These are phyloP conservation scores for Micractinium sp. DNA, from an alignment of 139 green algal genomes.

Conservation along the genomic window DNA sequence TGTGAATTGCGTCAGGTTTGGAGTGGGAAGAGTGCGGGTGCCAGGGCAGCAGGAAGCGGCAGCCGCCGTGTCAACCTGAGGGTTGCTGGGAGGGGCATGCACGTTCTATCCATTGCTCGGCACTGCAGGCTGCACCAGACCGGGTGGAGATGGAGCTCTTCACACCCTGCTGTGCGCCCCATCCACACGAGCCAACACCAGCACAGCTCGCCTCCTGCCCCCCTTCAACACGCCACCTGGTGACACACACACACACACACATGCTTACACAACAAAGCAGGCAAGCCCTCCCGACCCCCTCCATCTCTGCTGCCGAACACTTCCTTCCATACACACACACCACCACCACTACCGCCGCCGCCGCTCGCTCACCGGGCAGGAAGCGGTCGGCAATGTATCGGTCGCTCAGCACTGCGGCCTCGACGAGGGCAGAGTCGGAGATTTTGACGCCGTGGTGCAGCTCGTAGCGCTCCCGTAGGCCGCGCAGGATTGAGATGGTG, in stretches of 20 bases:
- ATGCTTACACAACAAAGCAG: not conserved
- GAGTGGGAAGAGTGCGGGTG: not conserved
- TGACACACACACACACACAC: no score
- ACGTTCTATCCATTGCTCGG: no score
- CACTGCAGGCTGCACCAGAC: no score
- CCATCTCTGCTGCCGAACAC: not conserved
- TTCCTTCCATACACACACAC: not conserved
- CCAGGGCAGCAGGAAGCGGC: no score
- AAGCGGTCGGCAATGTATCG: conserved; percentile 96
- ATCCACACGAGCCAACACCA: no score
- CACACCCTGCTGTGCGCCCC: no score
- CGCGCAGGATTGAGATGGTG: conserved; percentile 96
- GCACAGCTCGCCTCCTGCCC: no score
- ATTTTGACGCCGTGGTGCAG: conserved; percentile 98
- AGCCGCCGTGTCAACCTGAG: no score
- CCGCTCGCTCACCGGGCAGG: conserved; percentile 68
- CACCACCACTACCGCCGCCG: not conserved
- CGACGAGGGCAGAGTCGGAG: conserved; percentile 93
- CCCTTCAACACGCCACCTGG: no score
- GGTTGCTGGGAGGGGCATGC: no score
- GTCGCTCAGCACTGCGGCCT: conserved; percentile 91
- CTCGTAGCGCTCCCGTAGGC: conserved; percentile 96
- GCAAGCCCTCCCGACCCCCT: not conserved
- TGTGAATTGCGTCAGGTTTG: no score
- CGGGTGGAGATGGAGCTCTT: no score